phyloP scores from a whole-genome alignment of 257 asterid species.

The Rehmannia glutinosa region DNA sequence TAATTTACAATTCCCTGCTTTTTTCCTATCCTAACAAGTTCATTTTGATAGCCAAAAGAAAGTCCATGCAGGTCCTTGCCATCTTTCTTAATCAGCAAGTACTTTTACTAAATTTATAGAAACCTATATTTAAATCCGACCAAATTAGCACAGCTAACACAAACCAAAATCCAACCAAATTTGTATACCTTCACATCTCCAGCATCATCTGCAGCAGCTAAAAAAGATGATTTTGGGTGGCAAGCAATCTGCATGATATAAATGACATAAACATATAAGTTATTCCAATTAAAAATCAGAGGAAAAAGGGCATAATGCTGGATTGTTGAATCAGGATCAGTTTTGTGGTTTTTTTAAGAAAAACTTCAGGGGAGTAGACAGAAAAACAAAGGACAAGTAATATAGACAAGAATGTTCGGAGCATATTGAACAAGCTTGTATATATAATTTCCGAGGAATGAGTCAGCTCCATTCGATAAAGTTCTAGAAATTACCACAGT shows the following conservation, averaged over 20 bases:
- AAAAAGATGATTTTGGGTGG: conserved; percentile 75
- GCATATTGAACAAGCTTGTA: background rate
- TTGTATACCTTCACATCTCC: conserved; percentile 88
- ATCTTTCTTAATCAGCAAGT: background rate
- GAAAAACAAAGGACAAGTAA: no score
- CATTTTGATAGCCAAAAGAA: background rate
- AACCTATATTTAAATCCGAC: background rate
- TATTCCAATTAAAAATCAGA: background rate
- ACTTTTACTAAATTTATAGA: background rate
- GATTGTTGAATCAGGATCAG: background rate
- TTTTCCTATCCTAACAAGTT: background rate
- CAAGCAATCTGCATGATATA: conserved; percentile 55
- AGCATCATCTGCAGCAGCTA: conserved; percentile 93
- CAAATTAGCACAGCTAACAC: background rate
- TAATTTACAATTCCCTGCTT: background rate
- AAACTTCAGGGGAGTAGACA: background rate
- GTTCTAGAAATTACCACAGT: background rate
- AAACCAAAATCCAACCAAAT: conserved; percentile 4
- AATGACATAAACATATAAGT: conserved; percentile 11
- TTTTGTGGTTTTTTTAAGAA: background rate
- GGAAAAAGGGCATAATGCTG: background rate
- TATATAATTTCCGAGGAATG: background rate
- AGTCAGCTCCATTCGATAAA: background rate
- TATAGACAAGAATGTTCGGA: background rate
- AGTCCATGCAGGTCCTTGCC: background rate